Evolutionary conservation across 495 filamentous ascomycete species (phyloP), one percentile per base, ranked within the genome.

Genomic region (Penicillium turbatum): DNA sequence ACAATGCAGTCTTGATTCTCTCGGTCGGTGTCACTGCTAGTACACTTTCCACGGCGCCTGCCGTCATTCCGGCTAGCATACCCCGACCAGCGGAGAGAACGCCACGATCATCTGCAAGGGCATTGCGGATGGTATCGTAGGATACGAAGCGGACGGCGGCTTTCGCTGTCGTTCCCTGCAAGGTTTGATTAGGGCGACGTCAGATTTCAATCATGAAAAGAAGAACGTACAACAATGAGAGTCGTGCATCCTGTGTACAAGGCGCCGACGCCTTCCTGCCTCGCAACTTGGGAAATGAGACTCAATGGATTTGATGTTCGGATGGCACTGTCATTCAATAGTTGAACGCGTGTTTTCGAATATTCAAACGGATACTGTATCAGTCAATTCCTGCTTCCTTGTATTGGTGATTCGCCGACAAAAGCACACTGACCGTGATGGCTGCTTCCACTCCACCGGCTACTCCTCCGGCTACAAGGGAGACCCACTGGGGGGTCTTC

Each of bases 341-440:
- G 70, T 56, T 86, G 83, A 5, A 83, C 81, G 16, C 82, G 73
- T 0, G 83, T 86, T 66, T 86, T 86, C 13, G 83, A 81, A 51
- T 85, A 86, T 58, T 86, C 83, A 56, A 86, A 82, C n/a, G 82
- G 83, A 60, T 86, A 86, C 73, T 82, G 45, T 0, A 3, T 30
- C 4, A 10, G n/a, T 55, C 7, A 39, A 26, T 8, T 13, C 1
- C 21, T 24, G 21, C 21, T 24, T 24, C 4, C 21, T 24, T 24
- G 21, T 24, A 24, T 24, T 2, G 21, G 2, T 24, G 21, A 3
- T n/a, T 35, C 32, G 4, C 32, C 10, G n/a, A 37, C 21, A 24
- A 2, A 2, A 24, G 21, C 21, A 16, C 5, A 37, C 59, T 40
- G 41, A 78, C 76, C 15, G 80, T 82, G 50, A 71, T 66, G 7